Evolutionary conservation across 345 rosid species (phyloP), one percentile per base, ranked within the genome.

Genomic region (Linum usitatissimum): DNA sequence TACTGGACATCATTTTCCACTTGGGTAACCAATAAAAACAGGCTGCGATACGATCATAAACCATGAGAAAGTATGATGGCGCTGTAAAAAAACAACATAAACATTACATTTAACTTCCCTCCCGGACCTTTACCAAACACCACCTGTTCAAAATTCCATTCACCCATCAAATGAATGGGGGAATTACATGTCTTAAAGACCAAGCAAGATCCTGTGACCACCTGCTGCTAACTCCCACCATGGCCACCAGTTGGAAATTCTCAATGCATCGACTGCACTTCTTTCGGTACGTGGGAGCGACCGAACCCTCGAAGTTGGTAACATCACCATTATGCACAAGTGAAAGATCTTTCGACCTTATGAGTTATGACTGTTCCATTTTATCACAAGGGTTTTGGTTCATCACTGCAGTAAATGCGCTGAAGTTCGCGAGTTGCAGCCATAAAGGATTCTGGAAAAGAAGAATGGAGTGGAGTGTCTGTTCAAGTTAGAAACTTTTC

Each of bases 381-480:
- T 59, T 62, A 77, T 38, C 63, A 73, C 28, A 73, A 62, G 57
- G 68, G 72, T 49, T 73, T 75, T 60, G 67, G 71, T 53, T 73
- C 83, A 66, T 77, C 86, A 42, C 67, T 79, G 17, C 86, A 83
- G 67, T 82, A 79, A 57, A 82, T 82, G 30, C 84, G 86, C 60
- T 82, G 84, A 75, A 82, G 86, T 66, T 77, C 86, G 21, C 78
- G 77, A 30, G 84, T 79, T 60, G 86, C 84, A 69, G 86, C 84
- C 30, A 75, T 59, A 71, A 75, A 82, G 18, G 84, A 82, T 53
- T 77, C 82, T 82, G 74, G 42, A 45, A 55, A 57, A 28, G 53
- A 71, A 30, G 48, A 57, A 36, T 15, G 17, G 51, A 8, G 57
- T 66, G 55, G 6, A 59, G 39, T 10, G 57, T 18, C 36, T 21